Conservation (phyloP, 352 stramenopile genomes). For the Peronosclerospora sorghi region DNA sequence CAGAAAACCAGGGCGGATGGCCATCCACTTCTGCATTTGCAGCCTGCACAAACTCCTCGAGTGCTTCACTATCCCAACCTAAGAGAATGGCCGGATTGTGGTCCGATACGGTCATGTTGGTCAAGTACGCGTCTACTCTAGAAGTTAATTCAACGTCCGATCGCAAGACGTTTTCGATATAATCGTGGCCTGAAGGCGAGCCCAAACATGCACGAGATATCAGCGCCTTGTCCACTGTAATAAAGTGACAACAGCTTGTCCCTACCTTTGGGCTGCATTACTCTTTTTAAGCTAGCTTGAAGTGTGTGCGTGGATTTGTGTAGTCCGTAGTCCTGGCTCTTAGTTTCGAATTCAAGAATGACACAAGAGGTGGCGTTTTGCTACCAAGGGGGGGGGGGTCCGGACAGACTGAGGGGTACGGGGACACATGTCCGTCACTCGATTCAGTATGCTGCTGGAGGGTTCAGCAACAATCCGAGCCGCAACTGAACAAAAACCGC, state of each 20-base stretch:
- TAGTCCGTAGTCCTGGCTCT: background rate
- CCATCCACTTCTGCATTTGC: slow-evolving; percentile 19
- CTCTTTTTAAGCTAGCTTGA: background rate
- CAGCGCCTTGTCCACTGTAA: slow-evolving; percentile 1
- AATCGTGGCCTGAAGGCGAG: slow-evolving; percentile 10
- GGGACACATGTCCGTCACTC: slow-evolving; percentile 12
- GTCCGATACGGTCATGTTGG: slow-evolving; percentile 22
- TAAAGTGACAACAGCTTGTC: background rate
- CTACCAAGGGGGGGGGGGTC: background rate
- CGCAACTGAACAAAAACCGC: slow-evolving; percentile 22
- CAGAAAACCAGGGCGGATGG: slow-evolving; percentile 25
- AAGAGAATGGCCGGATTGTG: slow-evolving; percentile 32
- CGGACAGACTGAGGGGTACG: slow-evolving; percentile 13
- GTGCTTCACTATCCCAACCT: slow-evolving; percentile 21
- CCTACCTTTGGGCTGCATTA: slow-evolving; percentile 25
- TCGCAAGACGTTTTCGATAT: slow-evolving; percentile 12
- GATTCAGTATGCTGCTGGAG: slow-evolving; percentile 15
- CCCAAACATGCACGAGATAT: background rate
- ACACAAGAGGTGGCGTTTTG: too few species aligned
- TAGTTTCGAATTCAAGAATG: too few species aligned
- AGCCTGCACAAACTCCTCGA: slow-evolving; percentile 28
- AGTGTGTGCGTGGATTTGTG: too few species aligned
- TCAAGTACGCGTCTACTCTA: slow-evolving; percentile 25
- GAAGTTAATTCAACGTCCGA: slow-evolving; percentile 17
- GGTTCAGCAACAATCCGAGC: slow-evolving; percentile 31